phyloP scores from a whole-genome alignment of 2,329 filamentous ascomycete genomes.

The Lithohypha guttulata region DNA sequence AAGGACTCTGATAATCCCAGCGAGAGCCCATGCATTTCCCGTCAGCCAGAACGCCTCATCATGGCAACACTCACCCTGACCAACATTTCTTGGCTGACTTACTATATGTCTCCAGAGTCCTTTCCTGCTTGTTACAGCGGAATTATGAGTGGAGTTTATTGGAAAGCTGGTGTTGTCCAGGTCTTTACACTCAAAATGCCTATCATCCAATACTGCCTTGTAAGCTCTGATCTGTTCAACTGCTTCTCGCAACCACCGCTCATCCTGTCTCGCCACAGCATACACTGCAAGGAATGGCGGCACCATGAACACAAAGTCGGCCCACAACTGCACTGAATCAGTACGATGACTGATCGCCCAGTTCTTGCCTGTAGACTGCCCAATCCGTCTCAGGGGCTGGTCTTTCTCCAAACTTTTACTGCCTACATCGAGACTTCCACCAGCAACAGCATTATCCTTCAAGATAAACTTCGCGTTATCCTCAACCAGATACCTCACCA shows the following conservation, averaged over 20 bases:
- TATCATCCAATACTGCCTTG: slow-evolving; percentile 29
- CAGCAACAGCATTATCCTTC: neutral
- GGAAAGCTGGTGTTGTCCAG: too few relatives aligned
- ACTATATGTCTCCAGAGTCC: slow-evolving; percentile 39
- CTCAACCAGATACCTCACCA: slow-evolving; percentile 5
- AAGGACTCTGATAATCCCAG: slow-evolving; percentile 38
- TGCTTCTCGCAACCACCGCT: slow-evolving; percentile 27
- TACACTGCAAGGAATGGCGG: slow-evolving; percentile 42
- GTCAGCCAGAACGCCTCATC: slow-evolving; percentile 16
- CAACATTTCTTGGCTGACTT: slow-evolving; percentile 28
- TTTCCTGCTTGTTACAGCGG: slow-evolving; percentile 12
- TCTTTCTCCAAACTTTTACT: too few relatives aligned
- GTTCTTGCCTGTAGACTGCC: neutral
- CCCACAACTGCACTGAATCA: slow-evolving; percentile 36
- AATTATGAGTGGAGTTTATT: too few relatives aligned
- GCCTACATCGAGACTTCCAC: neutral
- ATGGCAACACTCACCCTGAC: slow-evolving; percentile 35
- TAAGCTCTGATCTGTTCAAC: slow-evolving; percentile 34
- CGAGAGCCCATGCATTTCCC: slow-evolving; percentile 39
- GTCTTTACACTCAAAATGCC: too few relatives aligned
- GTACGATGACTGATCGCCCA: slow-evolving; percentile 38
- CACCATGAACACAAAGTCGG: slow-evolving; percentile 41
- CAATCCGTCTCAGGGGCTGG: neutral
- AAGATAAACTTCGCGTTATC: slow-evolving; percentile 4
- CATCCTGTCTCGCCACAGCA: slow-evolving; percentile 31